Conservation (phyloP, 495 filamentous ascomycete species). For the Lasiosphaeria hispida region DNA sequence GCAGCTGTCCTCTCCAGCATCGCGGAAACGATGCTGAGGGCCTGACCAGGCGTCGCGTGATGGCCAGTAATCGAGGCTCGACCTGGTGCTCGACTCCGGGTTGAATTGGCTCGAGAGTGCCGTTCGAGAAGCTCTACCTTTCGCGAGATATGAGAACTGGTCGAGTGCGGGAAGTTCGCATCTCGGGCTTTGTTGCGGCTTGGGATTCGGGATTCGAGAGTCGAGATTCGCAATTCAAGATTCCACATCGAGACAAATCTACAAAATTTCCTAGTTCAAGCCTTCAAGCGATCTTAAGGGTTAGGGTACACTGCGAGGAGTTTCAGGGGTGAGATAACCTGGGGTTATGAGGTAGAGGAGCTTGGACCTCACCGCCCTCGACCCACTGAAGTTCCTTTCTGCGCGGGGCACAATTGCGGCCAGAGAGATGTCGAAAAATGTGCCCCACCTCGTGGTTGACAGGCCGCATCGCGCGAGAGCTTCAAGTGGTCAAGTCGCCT, state of each 20-base stretch:
- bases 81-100: too few relatives aligned
- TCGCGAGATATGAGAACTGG: too few relatives aligned
- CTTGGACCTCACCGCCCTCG: slow-evolving; percentile 3
- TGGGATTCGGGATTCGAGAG: neutral
- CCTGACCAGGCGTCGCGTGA: neutral
- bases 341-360: slow-evolving; percentile 1
- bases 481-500: neutral
- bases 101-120: too few relatives aligned
- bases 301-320: too few relatives aligned
- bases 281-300: too few relatives aligned
- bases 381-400: slow-evolving; percentile 3
- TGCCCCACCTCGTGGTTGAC: neutral
- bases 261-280: neutral
- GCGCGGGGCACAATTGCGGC: slow-evolving; percentile 12
- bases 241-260: neutral
- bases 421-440: slow-evolving; percentile 1
- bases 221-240: neutral
- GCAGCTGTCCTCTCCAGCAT: slow-evolving; percentile 85
- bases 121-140: too few relatives aligned
- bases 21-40: slow-evolving; percentile 21
- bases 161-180: too few relatives aligned
- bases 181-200: too few relatives aligned
- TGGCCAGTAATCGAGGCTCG: neutral
- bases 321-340: neutral
- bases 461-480: neutral